Evolutionary conservation across 2,329 filamentous ascomycete species (phyloP).

Genomic region (Diaporthe destruens): DNA sequence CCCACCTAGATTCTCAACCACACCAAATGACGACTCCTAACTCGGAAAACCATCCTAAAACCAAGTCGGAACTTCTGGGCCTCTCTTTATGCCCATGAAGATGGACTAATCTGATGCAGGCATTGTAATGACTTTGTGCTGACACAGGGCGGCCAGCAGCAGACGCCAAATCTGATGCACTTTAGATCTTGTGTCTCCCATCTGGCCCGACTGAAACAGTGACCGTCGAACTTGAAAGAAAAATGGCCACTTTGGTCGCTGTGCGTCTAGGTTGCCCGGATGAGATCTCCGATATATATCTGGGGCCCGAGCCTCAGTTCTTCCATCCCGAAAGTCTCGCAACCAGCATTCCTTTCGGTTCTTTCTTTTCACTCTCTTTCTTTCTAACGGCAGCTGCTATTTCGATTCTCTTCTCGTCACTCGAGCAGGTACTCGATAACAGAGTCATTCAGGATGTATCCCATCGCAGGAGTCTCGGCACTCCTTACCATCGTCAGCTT

Average conservation of each 20-base stretch:
- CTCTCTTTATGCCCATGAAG: background rate
- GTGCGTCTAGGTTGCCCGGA: background rate
- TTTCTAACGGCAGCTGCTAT: background rate
- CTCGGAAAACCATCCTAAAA: background rate
- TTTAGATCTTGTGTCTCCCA: conserved; percentile 4
- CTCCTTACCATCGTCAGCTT: conserved; percentile 52
- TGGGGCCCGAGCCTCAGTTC: background rate
- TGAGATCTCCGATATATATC: conserved; percentile 25
- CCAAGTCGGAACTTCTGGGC: background rate
- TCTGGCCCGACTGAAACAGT: conserved; percentile 9
- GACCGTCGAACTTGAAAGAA: background rate
- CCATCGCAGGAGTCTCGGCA: conserved; percentile 46
- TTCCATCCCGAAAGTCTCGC: background rate
- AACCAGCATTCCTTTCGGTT: conserved; percentile 1
- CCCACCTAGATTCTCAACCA: background rate
- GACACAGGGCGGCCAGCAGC: conserved; percentile 10
- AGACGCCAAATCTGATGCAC: conserved; percentile 22
- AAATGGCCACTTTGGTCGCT: background rate
- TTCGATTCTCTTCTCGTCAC: background rate
- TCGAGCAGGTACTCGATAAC: conserved; percentile 28
- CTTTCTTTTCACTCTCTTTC: background rate
- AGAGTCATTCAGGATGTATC: conserved; percentile 31
- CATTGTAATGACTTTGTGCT: conserved; percentile 1
- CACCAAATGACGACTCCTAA: background rate
- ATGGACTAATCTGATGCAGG: background rate